These are phyloP conservation scores for Coffea eugenioides DNA, from an alignment of 257 asterid species.

Conservation along the genomic window DNA sequence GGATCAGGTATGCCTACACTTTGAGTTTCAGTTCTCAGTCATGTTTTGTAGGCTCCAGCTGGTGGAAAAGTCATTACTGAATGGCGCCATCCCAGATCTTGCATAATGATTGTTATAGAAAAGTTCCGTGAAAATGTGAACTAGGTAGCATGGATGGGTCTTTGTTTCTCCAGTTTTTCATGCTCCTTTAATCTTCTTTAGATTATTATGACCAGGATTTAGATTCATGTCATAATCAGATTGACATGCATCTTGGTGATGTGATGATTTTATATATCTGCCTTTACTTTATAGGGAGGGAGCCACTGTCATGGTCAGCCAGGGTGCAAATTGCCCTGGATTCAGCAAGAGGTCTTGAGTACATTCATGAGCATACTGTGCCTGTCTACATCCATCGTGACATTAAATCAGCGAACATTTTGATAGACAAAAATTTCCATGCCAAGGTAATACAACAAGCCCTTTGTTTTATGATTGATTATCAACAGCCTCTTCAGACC, in stretches of 20 bases:
- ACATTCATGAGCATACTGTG: constrained; percentile 97
- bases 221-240: not conserved
- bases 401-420: constrained; percentile 89
- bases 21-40: not conserved
- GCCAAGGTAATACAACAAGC: constrained; percentile 61
- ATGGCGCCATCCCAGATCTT: not conserved
- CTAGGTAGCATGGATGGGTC: not conserved
- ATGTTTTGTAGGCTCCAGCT: not conserved
- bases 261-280: constrained; percentile 10
- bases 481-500: constrained; percentile 19
- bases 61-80: not conserved
- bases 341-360: constrained; percentile 97
- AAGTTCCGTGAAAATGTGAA: not conserved
- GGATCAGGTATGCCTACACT: constrained; percentile 53
- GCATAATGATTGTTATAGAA: not conserved
- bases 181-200: not conserved
- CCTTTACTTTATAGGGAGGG: constrained; percentile 47
- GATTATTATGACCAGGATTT: not conserved
- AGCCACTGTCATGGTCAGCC: constrained; percentile 81
- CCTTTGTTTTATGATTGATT: constrained; percentile 19
- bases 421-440: constrained; percentile 80
- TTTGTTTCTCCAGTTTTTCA: not conserved
- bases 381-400: constrained; percentile 96
- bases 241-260: not conserved
- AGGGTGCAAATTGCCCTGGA: constrained; percentile 95